phyloP scores from a whole-genome alignment of 1,284 basidiomycete genomes.

The Cystobasidiaceae sp. region DNA sequence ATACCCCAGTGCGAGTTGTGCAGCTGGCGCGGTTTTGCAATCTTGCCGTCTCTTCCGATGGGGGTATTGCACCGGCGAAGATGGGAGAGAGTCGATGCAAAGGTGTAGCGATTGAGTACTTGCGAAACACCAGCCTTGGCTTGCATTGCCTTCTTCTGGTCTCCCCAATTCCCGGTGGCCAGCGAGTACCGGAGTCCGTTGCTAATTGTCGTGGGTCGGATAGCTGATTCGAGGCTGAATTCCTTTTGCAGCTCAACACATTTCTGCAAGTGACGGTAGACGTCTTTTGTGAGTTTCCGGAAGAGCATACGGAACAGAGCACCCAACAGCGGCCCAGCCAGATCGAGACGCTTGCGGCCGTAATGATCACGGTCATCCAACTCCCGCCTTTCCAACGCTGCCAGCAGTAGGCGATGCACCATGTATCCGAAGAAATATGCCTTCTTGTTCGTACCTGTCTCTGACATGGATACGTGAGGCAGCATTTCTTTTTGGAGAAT shows the following conservation, averaged over 20 bases:
- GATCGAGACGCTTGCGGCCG: conserved; percentile 93
- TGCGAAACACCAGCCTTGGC: conserved; percentile 98
- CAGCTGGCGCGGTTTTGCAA: conserved; percentile 96
- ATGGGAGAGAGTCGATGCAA: conserved; percentile 96
- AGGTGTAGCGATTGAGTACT: conserved; percentile 97
- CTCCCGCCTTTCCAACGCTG: conserved; percentile 88
- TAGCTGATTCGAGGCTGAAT: conserved; percentile 85
- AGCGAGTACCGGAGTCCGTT: conserved; percentile 98
- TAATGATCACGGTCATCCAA: conserved; percentile 99
- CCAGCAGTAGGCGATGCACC: conserved; percentile 91
- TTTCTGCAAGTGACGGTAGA: conserved; percentile 95
- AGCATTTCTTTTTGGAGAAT: conserved; percentile 99
- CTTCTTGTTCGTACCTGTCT: conserved; percentile 96
- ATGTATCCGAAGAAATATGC: conserved; percentile 99
- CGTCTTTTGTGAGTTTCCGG: conserved; percentile 92
- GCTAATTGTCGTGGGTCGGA: conserved; percentile 94
- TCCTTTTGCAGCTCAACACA: conserved; percentile 96
- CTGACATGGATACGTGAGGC: conserved; percentile 92
- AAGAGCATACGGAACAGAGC: conserved; percentile 97
- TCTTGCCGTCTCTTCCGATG: conserved; percentile 96
- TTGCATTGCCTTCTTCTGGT: conserved; percentile 97
- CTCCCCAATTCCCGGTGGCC: conserved; percentile 99
- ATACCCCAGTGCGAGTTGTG: conserved; percentile 99
- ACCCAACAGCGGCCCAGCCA: conserved; percentile 90
- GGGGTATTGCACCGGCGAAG: conserved; percentile 97